These are phyloP conservation scores for Parietichytrium sp. DNA, from an alignment of 108 stramenopile genomes.

Conservation along the genomic window DNA sequence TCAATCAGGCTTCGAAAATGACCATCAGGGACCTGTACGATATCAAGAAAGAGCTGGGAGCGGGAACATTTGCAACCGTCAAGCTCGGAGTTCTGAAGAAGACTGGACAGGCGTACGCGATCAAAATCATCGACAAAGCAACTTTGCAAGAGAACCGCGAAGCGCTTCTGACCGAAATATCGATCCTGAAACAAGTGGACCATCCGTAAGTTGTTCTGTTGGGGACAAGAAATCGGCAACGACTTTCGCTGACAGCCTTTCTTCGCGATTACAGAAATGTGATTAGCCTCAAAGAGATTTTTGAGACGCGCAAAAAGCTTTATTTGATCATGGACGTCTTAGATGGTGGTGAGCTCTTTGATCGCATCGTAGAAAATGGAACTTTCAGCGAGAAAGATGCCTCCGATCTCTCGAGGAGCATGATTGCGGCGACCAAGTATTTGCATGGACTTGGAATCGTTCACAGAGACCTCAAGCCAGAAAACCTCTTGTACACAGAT, in stretches of 20 bases:
- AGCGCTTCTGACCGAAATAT: conserved; percentile 43
- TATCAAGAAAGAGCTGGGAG: conserved; percentile 34
- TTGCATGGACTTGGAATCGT: conserved; percentile 76
- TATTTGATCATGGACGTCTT: conserved; percentile 69
- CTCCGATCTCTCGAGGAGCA: conserved; percentile 65
- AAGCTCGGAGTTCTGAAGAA: conserved; percentile 31
- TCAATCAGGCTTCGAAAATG: conserved; percentile 22
- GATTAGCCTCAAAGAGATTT: conserved; percentile 51
- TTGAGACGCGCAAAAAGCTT: conserved; percentile 41
- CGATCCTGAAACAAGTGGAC: conserved; percentile 38
- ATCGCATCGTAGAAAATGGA: conserved; percentile 80
- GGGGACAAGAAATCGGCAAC: too few species aligned
- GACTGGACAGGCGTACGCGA: conserved; percentile 25
- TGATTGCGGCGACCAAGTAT: conserved; percentile 73
- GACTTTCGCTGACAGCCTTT: too few species aligned
- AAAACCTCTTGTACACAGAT: conserved; percentile 72
- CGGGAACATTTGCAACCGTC: conserved; percentile 32
- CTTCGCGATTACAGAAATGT: conserved; percentile 59
- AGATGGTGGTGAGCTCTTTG: conserved; percentile 85
- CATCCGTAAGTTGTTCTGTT: too few species aligned
- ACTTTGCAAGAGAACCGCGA: conserved; percentile 19
- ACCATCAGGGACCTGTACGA: conserved; percentile 25
- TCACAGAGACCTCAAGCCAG: conserved; percentile 84
- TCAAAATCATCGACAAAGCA: conserved; percentile 32
- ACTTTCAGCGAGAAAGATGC: conserved; percentile 82